Evolutionary conservation across 306 rosid genomes (phyloP).

Genomic region (Delonix regia): DNA sequence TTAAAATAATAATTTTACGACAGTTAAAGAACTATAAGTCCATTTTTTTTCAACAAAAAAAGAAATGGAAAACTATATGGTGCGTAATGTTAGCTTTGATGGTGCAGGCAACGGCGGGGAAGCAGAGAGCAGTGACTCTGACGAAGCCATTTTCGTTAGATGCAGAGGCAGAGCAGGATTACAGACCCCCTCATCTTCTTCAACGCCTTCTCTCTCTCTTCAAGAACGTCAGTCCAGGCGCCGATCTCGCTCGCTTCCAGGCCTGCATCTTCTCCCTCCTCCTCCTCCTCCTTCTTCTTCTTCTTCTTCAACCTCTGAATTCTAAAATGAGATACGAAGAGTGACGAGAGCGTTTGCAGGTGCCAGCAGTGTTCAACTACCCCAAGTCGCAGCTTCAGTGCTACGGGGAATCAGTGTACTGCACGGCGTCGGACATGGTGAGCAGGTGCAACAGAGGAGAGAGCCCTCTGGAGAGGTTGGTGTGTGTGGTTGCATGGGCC

Average conservation of each 20-base stretch:
- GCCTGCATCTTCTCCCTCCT: conserved; percentile 35
- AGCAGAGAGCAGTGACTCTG: conserved; percentile 36
- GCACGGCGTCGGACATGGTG: conserved; percentile 54
- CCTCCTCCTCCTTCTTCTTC: too few relatives aligned
- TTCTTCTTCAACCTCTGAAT: too few relatives aligned
- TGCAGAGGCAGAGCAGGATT: conserved; percentile 42
- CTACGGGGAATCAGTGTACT: conserved; percentile 73
- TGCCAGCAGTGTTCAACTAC: too few relatives aligned
- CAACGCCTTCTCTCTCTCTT: conserved; percentile 59
- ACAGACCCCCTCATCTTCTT: conserved; percentile 65
- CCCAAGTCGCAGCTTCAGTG: conserved; percentile 93
- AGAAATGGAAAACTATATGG: too few relatives aligned
- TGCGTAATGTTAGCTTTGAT: too few relatives aligned
- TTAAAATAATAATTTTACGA: too few relatives aligned
- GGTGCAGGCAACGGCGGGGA: conserved; percentile 37
- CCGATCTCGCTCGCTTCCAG: conserved; percentile 74
- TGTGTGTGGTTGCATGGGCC: conserved; percentile 74
- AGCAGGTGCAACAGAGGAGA: conserved; percentile 60
- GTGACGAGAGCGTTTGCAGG: too few relatives aligned
- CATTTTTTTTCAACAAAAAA: too few relatives aligned
- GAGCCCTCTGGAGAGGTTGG: conserved; percentile 68
- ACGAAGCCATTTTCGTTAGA: conserved; percentile 63
- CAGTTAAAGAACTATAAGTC: too few relatives aligned
- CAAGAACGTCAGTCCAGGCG: conserved; percentile 69
- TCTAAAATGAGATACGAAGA: too few relatives aligned